Conservation (phyloP, 2,329 filamentous ascomycete species). For the Blastomyces gilchristii region DNA sequence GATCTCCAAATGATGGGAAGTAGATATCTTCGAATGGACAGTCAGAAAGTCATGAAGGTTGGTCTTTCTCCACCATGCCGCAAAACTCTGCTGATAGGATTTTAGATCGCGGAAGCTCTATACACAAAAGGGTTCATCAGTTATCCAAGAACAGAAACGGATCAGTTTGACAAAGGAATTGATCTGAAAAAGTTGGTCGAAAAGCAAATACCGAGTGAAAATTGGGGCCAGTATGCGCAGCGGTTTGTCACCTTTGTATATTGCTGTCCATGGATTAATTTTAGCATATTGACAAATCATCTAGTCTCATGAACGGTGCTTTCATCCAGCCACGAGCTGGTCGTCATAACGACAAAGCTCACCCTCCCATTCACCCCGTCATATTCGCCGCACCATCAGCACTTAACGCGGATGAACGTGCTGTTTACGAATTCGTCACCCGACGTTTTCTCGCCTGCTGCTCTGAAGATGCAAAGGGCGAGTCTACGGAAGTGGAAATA, state of each 20-base stretch:
- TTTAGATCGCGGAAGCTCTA: slow-evolving; percentile 60
- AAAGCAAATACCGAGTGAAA: slow-evolving; percentile 66
- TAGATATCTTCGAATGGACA: slow-evolving; percentile 77
- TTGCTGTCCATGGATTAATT: neutral
- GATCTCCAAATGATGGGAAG: slow-evolving; percentile 95
- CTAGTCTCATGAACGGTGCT: slow-evolving; percentile 56
- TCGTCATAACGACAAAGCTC: slow-evolving; percentile 86
- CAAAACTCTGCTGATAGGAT: slow-evolving; percentile 6
- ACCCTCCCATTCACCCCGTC: slow-evolving; percentile 93
- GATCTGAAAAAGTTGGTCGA: slow-evolving; percentile 68
- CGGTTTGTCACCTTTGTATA: slow-evolving; percentile 29
- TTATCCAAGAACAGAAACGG: slow-evolving; percentile 93
- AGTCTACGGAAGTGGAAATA: slow-evolving; percentile 75
- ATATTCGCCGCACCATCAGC: slow-evolving; percentile 59
- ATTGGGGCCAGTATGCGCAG: slow-evolving; percentile 75
- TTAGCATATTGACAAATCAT: slow-evolving; percentile 7
- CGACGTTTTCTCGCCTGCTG: slow-evolving; percentile 91
- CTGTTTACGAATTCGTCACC: slow-evolving; percentile 84
- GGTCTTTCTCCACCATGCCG: neutral
- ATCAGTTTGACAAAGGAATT: slow-evolving; percentile 86
- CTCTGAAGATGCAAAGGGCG: slow-evolving; percentile 82
- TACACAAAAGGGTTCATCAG: slow-evolving; percentile 96
- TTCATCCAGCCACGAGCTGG: slow-evolving; percentile 77
- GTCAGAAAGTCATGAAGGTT: slow-evolving; percentile 77
- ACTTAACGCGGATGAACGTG: slow-evolving; percentile 56